phyloP scores from a whole-genome alignment of 2,329 filamentous ascomycete genomes.

The Cladobotryum mycophilum region DNA sequence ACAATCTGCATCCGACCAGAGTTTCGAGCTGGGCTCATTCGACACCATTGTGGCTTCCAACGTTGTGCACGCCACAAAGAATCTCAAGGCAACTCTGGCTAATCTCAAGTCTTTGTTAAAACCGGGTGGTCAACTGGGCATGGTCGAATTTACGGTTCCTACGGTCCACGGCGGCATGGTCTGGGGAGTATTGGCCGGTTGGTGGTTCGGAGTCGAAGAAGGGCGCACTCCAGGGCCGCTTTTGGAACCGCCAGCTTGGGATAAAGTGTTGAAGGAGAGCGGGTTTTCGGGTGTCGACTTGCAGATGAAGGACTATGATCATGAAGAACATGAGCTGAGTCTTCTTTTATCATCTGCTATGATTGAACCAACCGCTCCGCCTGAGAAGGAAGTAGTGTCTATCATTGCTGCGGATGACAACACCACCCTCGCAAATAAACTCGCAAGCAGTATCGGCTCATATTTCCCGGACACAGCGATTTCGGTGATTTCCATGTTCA shows the following conservation, averaged over 20 bases:
- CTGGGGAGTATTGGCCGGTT: too few relatives aligned
- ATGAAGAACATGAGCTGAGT: slow-evolving; percentile 7
- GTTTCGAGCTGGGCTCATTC: slow-evolving; percentile 14
- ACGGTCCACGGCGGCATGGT: too few relatives aligned
- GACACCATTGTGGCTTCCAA: slow-evolving; percentile 20
- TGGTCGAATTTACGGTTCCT: too few relatives aligned
- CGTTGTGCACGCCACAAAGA: slow-evolving; percentile 9
- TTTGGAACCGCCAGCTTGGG: slow-evolving; percentile 1
- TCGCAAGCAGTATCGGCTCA: not conserved
- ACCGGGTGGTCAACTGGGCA: too few relatives aligned
- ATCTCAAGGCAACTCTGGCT: too few relatives aligned
- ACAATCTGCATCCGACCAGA: slow-evolving; percentile 8
- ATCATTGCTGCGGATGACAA: not conserved
- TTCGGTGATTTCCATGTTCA: not conserved
- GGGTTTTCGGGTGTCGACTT: slow-evolving; percentile 8
- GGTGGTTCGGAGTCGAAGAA: not conserved
- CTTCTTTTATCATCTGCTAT: slow-evolving; percentile 6
- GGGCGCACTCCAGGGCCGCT: slow-evolving; percentile 3
- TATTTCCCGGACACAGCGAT: not conserved
- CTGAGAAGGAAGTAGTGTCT: not conserved
- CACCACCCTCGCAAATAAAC: not conserved
- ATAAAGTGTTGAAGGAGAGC: not conserved
- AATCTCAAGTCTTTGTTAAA: too few relatives aligned
- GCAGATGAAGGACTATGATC: slow-evolving; percentile 6
- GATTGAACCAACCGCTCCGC: not conserved